phyloP scores from a whole-genome alignment of 2,329 filamentous ascomycete genomes.

The Cladosporium sp. region DNA sequence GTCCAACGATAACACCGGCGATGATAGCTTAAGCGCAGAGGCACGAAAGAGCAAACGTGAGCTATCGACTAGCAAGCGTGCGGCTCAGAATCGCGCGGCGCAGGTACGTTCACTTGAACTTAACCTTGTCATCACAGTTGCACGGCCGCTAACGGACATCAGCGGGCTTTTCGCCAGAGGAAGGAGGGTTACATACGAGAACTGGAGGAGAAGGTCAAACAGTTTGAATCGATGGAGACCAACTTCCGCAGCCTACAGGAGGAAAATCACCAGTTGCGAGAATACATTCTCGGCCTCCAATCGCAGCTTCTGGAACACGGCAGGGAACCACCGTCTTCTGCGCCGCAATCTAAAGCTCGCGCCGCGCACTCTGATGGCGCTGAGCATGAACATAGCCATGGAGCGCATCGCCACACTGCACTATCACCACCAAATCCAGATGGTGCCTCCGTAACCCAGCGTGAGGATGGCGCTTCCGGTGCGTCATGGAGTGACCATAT shows the following conservation, averaged over 20 bases:
- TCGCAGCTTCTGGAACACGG: slow-evolving; percentile 75
- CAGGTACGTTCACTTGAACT: slow-evolving; percentile 56
- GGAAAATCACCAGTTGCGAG: slow-evolving; percentile 84
- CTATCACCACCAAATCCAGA: neutral
- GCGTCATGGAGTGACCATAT: slow-evolving; percentile 10
- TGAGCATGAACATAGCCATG: slow-evolving; percentile 16
- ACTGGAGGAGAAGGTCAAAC: slow-evolving; percentile 86
- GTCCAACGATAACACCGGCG: slow-evolving; percentile 41
- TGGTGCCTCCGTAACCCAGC: neutral
- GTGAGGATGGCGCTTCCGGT: neutral
- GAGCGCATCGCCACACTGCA: slow-evolving; percentile 19
- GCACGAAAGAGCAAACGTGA: slow-evolving; percentile 77
- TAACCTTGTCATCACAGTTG: neutral
- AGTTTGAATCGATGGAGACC: slow-evolving; percentile 68
- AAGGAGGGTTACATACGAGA: slow-evolving; percentile 99
- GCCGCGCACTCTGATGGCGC: neutral
- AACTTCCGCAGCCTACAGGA: slow-evolving; percentile 73
- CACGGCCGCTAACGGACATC: neutral
- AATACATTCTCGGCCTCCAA: slow-evolving; percentile 89
- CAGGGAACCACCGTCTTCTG: slow-evolving; percentile 75
- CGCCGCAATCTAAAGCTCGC: slow-evolving; percentile 13
- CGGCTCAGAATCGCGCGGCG: slow-evolving; percentile 91
- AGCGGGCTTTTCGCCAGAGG: slow-evolving; percentile 94
- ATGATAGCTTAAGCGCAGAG: slow-evolving; percentile 37
- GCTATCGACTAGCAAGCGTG: slow-evolving; percentile 89